Percentiles rank a stretch among this genome's conserved stretches.
These are phyloP conservation scores for Phytophthora citricola DNA, from an alignment of 352 stramenopile genomes.

Conservation along the genomic window DNA sequence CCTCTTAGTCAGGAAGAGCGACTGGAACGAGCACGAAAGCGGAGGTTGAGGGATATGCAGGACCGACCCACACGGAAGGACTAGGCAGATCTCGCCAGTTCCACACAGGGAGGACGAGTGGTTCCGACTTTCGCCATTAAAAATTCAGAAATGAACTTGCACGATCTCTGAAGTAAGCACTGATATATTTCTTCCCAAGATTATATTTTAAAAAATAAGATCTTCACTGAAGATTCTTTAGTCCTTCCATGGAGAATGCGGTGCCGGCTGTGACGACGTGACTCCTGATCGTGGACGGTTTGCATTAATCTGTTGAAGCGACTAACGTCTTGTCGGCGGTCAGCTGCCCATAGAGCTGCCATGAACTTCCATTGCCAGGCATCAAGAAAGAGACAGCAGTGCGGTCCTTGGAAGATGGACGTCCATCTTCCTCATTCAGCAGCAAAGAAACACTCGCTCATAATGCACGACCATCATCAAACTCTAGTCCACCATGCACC, in stretches of 20 bases:
- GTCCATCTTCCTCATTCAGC: conserved; percentile 16
- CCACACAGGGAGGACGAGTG: too few relatives aligned
- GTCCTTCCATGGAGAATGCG: too few relatives aligned
- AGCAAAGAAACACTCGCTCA: conserved; percentile 2
- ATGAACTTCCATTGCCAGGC: not conserved
- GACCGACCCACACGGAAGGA: conserved; percentile 68
- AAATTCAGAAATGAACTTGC: not conserved
- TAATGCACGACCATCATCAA: not conserved
- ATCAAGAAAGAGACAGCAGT: conserved; percentile 7
- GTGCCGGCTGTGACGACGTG: not conserved
- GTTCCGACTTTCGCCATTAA: not conserved
- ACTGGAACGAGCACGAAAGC: conserved; percentile 67
- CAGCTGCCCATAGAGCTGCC: not conserved
- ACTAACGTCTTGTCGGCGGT: not conserved
- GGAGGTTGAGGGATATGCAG: conserved; percentile 71
- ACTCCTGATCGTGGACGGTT: not conserved
- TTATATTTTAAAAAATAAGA: too few relatives aligned
- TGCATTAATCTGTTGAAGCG: conserved; percentile 13
- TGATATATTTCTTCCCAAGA: too few relatives aligned
- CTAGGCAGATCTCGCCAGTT: conserved; percentile 15
- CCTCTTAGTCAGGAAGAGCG: conserved; percentile 73
- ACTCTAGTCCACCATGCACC: not conserved
- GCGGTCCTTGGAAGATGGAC: not conserved
- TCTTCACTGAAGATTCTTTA: too few relatives aligned
- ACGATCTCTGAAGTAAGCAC: not conserved